These are phyloP conservation scores for Penicillium paneum DNA, from an alignment of 2,329 filamentous ascomycete genomes.

Conservation along the genomic window DNA sequence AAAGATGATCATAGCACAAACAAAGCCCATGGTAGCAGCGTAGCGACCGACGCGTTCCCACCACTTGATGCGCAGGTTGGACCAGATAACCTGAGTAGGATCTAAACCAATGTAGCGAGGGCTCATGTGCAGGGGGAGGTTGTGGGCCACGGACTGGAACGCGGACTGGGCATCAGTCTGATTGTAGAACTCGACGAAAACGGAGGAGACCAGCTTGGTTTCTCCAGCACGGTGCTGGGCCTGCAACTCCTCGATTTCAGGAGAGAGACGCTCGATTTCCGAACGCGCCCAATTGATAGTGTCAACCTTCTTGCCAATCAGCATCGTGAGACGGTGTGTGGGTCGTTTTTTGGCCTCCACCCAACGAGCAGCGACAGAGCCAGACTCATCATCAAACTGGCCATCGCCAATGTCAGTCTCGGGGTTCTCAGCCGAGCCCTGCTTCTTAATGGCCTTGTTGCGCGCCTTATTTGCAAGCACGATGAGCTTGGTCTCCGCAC, in stretches of 20 bases:
- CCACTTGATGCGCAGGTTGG: conserved; percentile 77
- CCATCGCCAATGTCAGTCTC: conserved; percentile 44
- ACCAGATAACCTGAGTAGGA: conserved; percentile 82
- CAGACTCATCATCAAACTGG: conserved; percentile 63
- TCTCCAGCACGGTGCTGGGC: conserved; percentile 63
- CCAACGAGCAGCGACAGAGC: conserved; percentile 70
- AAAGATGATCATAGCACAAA: conserved; percentile 78
- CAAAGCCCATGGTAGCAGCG: conserved; percentile 66
- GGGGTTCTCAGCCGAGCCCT: conserved; percentile 39
- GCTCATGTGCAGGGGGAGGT: conserved; percentile 81
- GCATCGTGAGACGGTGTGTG: conserved; percentile 66
- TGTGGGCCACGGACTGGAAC: conserved; percentile 81
- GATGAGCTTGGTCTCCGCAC: conserved; percentile 81
- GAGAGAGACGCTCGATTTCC: conserved; percentile 72
- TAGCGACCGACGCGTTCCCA: conserved; percentile 76
- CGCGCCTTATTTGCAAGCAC: conserved; percentile 71
- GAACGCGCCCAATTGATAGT: conserved; percentile 85
- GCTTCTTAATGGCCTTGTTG: conserved; percentile 64
- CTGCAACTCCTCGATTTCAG: conserved; percentile 67
- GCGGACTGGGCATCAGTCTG: conserved; percentile 83
- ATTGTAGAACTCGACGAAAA: conserved; percentile 85
- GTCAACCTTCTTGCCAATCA: conserved; percentile 86
- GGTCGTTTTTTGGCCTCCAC: conserved; percentile 70
- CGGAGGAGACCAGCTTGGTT: conserved; percentile 65
- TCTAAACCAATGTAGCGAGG: conserved; percentile 80